Base-by-base conservation (phyloP, 2,329 filamentous ascomycete species). In the Fusarium sp. region DNA sequence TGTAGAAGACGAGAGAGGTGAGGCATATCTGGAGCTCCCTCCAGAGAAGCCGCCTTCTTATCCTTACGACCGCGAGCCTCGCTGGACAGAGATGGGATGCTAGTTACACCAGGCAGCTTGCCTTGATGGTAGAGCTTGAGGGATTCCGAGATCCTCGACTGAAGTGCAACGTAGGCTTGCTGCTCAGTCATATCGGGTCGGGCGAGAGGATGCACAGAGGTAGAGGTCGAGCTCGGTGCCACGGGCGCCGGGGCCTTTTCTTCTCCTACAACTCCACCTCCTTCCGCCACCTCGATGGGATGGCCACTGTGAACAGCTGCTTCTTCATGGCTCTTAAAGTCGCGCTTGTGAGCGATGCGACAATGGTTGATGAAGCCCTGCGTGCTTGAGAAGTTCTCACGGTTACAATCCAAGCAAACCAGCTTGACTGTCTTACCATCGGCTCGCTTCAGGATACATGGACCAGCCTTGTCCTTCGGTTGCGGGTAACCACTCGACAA, bases 331-430 rank as follows among this genome's bases (percentile, higher is more conserved):
- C 95, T 98, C 84, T 97, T 96, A 87, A 95, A 98, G 74, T 97
- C 95, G 68, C 94, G 90, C 81, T 93, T 94, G 84, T 99, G 97
- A 30, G 95, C 95, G 78, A 99, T 98, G 67, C 97, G 95, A 82
- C 96, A 98, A 81, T 99, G 97, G 81, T 99, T 99, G 85, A 99
- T 97, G 84, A 98, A 98, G n/a, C 97, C 97, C 83, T 98, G 97
- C 0, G 95, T 97, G 85, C 95, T 98, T 66, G 93, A 95, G 80
- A 98, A 98, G 82, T 98, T 94, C 81, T 95, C 94, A 73, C 96
- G 90, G 59, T 95, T 89, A 83, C 97, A 98, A 82, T 97, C 93
- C 68, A 94, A 84, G 86, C 97, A 99, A 73, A 97, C 93, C 58
- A 98, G 89, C 84, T 97, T 97, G 74, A 98, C 96, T 74, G 92